phyloP scores from a whole-genome alignment of 2,329 filamentous ascomycete species.

The Penicillium sclerotiorum region DNA sequence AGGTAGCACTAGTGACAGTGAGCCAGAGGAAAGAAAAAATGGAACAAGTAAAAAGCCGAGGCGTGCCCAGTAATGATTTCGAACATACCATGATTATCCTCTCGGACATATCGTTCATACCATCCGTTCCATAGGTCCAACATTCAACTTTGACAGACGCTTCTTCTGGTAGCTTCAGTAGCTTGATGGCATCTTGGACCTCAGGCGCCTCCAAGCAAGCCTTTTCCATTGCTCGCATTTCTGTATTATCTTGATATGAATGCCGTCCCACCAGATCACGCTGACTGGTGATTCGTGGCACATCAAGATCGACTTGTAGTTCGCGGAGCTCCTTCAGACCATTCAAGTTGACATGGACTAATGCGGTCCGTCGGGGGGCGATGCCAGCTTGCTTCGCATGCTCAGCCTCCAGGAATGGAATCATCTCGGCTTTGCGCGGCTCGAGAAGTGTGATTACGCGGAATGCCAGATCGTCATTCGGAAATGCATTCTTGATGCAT shows the following conservation, averaged over 20 bases:
- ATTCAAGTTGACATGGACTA: slow-evolving; percentile 38
- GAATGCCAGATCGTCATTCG: slow-evolving; percentile 44
- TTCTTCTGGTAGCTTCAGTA: slow-evolving; percentile 46
- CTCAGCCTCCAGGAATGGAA: slow-evolving; percentile 50
- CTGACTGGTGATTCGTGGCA: background rate
- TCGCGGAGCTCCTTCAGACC: background rate
- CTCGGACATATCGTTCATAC: slow-evolving; percentile 48
- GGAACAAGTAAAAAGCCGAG: no score
- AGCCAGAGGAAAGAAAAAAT: background rate
- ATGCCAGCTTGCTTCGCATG: slow-evolving; percentile 30
- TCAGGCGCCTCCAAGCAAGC: slow-evolving; percentile 46
- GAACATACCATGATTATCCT: slow-evolving; percentile 51
- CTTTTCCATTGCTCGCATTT: slow-evolving; percentile 49
- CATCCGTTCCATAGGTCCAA: slow-evolving; percentile 55
- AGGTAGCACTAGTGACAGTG: slow-evolving; percentile 27
- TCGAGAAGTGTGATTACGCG: slow-evolving; percentile 55
- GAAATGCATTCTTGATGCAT: slow-evolving; percentile 30
- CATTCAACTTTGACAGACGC: slow-evolving; percentile 52
- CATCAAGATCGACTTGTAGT: background rate
- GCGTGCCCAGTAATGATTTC: background rate
- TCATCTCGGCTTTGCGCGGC: slow-evolving; percentile 53
- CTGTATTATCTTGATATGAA: background rate
- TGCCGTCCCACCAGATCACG: background rate
- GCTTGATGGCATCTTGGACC: slow-evolving; percentile 41
- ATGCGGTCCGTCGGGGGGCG: slow-evolving; percentile 39